Percentiles rank a stretch among this genome's conserved stretches.
Conservation (phyloP, 352 stramenopile species). For the Plasmopara muralis region DNA sequence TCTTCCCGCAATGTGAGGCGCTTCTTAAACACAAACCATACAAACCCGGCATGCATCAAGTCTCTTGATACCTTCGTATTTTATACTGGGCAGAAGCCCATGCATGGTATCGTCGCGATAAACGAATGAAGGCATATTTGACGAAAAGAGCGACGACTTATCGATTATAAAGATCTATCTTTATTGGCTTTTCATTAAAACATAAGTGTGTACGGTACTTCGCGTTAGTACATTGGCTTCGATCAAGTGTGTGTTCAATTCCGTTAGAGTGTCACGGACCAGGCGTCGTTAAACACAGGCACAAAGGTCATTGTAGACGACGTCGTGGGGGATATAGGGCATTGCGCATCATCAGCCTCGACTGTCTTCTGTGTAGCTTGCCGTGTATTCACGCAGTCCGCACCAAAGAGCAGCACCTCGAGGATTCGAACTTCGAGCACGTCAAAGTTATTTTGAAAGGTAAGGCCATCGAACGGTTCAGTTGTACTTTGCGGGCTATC, state of each 20-base stretch:
- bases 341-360: conserved; percentile 4
- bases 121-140: no score
- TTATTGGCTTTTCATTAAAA: no score
- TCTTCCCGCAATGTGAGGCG: no score
- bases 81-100: no score
- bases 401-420: conserved; percentile 31
- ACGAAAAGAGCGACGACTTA: no score
- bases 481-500: conserved; percentile 19
- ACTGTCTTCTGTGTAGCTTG: conserved; percentile 2
- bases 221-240: conserved; percentile 21
- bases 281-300: conserved; percentile 17
- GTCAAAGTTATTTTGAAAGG: conserved; percentile 25
- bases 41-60: no score
- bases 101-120: no score
- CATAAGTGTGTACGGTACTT: conserved; percentile 7
- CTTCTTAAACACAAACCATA: no score
- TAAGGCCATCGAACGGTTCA: conserved; percentile 13
- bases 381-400: conserved; percentile 7
- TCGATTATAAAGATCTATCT: no score
- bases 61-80: no score
- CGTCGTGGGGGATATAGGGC: conserved; percentile 10
- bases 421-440: conserved; percentile 32
- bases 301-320: conserved; percentile 4
- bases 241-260: background rate
- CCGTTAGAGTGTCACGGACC: conserved; percentile 24